These are phyloP conservation scores for Limonium bicolor DNA, from an alignment of 148 eudicot species.

Conservation along the genomic window DNA sequence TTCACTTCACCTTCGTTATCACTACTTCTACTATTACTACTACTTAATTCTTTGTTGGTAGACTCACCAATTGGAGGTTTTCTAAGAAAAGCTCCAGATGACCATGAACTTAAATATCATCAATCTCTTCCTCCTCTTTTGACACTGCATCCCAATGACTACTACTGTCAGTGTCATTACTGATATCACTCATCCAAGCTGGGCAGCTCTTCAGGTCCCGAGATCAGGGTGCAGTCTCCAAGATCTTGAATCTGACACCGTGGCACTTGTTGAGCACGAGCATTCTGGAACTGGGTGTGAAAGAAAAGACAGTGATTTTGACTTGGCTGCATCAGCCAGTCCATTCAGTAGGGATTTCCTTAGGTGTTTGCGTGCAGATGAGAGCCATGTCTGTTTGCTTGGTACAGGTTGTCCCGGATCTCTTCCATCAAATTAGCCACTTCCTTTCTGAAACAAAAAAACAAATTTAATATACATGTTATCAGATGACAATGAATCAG, in stretches of 20 bases:
- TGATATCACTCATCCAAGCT: slow-evolving; percentile 41
- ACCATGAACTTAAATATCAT: slow-evolving; percentile 26
- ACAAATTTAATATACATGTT: no score
- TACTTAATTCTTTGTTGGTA: no score
- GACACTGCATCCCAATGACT: slow-evolving; percentile 15
- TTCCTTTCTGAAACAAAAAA: slow-evolving; percentile 40
- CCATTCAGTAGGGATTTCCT: slow-evolving; percentile 34
- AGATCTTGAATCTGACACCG: slow-evolving; percentile 14
- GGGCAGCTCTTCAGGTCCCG: slow-evolving; percentile 49
- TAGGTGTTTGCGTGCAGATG: slow-evolving; percentile 52
- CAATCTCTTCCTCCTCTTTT: slow-evolving; percentile 46
- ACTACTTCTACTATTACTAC: no score
- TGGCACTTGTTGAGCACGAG: slow-evolving; percentile 34
- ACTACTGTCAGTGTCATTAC: no score
- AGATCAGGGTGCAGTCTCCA: slow-evolving; percentile 21
- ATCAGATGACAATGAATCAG: no score
- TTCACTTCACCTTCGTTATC: slow-evolving; percentile 20
- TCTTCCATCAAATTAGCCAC: slow-evolving; percentile 42
- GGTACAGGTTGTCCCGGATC: slow-evolving; percentile 41
- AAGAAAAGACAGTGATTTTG: slow-evolving; percentile 52
- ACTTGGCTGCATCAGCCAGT: slow-evolving; percentile 22
- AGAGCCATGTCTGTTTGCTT: slow-evolving; percentile 86
- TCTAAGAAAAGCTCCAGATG: slow-evolving; percentile 34
- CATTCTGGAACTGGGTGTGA: slow-evolving; percentile 78
- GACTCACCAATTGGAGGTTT: slow-evolving; percentile 19